phyloP scores from a whole-genome alignment of 306 rosid genomes.

The Prunus davidiana region DNA sequence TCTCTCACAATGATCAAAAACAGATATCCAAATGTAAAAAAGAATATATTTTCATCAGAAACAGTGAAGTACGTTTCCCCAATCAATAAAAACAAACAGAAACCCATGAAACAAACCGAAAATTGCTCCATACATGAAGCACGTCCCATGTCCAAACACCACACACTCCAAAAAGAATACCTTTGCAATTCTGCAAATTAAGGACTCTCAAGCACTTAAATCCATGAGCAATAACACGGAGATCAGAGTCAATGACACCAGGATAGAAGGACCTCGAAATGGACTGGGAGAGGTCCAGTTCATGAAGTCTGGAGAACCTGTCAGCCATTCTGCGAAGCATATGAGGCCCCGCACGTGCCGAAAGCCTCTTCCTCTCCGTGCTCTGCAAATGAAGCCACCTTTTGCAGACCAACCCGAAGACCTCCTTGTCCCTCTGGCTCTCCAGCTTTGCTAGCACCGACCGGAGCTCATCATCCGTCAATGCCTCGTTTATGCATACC shows the following conservation, averaged over 20 bases:
- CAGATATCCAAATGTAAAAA: background rate
- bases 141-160: background rate
- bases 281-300: constrained; percentile 89
- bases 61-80: background rate
- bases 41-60: background rate
- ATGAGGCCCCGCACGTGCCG: constrained; percentile 88
- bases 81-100: background rate
- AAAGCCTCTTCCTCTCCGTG: constrained; percentile 80
- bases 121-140: background rate
- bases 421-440: constrained; percentile 67
- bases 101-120: background rate
- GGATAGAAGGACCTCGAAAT: constrained; percentile 89
- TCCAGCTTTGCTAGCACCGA: constrained; percentile 58
- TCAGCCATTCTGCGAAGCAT: constrained; percentile 83
- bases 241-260: constrained; percentile 86
- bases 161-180: constrained; percentile 19
- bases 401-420: constrained; percentile 82
- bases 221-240: constrained; percentile 63
- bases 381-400: constrained; percentile 92
- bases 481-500: constrained; percentile 55
- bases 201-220: constrained; percentile 68
- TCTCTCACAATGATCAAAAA: background rate
- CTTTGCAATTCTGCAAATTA: constrained; percentile 73
- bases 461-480: constrained; percentile 86
- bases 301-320: constrained; percentile 65